A percentile compares a stretch with the other conserved stretches of the same genome.
Evolutionary conservation across 2,329 filamentous ascomycete species (phyloP).

Genomic region (Achaetomium macrosporum): DNA sequence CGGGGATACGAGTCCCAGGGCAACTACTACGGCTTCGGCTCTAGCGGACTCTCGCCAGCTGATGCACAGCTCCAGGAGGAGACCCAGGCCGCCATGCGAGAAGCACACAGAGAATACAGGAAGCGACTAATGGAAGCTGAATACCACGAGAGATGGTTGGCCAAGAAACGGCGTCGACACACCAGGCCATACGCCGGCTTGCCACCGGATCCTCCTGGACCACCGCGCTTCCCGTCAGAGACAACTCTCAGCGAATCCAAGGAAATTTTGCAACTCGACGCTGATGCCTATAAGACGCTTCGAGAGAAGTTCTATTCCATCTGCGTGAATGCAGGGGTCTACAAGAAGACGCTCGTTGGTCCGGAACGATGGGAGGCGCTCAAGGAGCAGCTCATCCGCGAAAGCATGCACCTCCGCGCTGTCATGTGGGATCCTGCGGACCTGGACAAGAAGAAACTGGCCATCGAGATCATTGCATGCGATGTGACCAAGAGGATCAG

Average conservation of each 20-base stretch:
- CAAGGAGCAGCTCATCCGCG: conserved; percentile 61
- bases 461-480: conserved; percentile 72
- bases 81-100: conserved; percentile 18
- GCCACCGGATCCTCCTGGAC: conserved; percentile 60
- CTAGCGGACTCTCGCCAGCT: neutral
- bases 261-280: conserved; percentile 59
- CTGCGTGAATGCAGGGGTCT: conserved; percentile 59
- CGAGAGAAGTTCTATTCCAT: conserved; percentile 64
- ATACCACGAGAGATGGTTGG: conserved; percentile 55
- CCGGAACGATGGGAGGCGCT: conserved; percentile 66
- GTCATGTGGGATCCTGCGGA: conserved; percentile 57
- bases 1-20: neutral
- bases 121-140: conserved; percentile 50
- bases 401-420: conserved; percentile 56
- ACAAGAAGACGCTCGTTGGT: conserved; percentile 71
- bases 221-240: conserved; percentile 73
- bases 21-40: conserved; percentile 8
- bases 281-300: conserved; percentile 55
- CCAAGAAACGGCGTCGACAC: conserved; percentile 61
- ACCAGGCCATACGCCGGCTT: conserved; percentile 63
- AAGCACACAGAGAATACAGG: conserved; percentile 49
- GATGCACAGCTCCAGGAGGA: conserved; percentile 22
- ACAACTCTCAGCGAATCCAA: conserved; percentile 77
- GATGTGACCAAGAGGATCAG: conserved; percentile 79
- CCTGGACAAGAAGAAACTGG: conserved; percentile 57